Evolutionary conservation across 2,329 filamentous ascomycete genomes (phyloP).

Genomic region (Podosphaera fusca): DNA sequence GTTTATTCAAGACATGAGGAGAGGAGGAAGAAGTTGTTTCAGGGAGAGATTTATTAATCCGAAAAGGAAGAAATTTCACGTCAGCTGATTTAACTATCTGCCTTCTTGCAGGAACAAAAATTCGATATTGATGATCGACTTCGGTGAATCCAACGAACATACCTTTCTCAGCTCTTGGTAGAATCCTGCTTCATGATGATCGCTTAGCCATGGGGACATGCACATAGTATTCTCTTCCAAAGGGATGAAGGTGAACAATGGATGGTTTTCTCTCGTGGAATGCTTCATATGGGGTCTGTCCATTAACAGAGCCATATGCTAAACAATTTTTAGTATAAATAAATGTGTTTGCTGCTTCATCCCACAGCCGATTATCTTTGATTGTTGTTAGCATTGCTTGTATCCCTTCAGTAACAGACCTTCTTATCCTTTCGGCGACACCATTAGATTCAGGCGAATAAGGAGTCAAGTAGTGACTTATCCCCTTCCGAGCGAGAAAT

Average conservation of each 20-base stretch:
- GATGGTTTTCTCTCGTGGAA: neutral
- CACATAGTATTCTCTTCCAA: neutral
- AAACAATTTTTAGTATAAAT: neutral
- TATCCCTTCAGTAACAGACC: neutral
- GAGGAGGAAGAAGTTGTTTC: neutral
- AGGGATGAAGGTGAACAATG: neutral
- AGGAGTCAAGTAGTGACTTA: neutral
- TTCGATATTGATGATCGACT: no score
- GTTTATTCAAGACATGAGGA: neutral
- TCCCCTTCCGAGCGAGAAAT: neutral
- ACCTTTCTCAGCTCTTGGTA: no score
- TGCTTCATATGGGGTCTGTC: neutral
- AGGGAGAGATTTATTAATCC: neutral
- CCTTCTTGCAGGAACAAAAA: neutral
- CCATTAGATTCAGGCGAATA: constrained; percentile 1
- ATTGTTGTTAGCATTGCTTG: neutral
- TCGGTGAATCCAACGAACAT: no score
- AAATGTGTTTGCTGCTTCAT: neutral
- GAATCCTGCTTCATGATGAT: no score
- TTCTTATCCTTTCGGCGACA: neutral
- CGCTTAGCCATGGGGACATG: no score
- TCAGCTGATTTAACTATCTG: neutral
- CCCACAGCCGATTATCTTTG: neutral
- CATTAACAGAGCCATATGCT: constrained; percentile 1
- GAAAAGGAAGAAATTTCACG: neutral